These are phyloP conservation scores for Lactuca saligna DNA, from an alignment of 129 eudicot genomes.

Conservation along the genomic window DNA sequence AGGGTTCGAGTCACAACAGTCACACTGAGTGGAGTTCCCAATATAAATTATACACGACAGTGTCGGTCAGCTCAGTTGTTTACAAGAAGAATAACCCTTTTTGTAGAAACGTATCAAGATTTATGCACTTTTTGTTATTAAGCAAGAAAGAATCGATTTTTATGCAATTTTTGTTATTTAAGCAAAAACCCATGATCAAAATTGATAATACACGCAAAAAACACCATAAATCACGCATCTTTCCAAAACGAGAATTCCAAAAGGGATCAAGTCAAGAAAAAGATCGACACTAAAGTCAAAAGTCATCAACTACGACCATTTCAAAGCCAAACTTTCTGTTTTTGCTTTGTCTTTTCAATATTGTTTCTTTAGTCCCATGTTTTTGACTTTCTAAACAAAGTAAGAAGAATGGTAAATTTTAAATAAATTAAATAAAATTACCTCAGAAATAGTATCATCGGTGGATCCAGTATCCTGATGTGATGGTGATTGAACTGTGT, in stretches of 20 bases:
- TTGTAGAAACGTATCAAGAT: background rate
- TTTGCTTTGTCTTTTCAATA: constrained; percentile 8
- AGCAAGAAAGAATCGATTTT: background rate
- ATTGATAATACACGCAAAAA: constrained; percentile 5
- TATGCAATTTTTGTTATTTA: background rate
- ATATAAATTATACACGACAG: too few relatives aligned
- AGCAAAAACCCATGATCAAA: constrained; percentile 15
- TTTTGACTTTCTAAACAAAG: constrained; percentile 27
- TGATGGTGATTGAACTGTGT: constrained; percentile 40
- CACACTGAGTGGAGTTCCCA: background rate
- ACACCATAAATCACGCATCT: constrained; percentile 21
- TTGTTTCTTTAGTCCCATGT: constrained; percentile 22
- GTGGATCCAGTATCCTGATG: constrained; percentile 30
- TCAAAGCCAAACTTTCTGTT: constrained; percentile 24
- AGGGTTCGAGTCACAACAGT: background rate
- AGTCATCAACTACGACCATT: constrained; percentile 36
- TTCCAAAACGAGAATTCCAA: constrained; percentile 11
- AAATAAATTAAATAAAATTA: constrained; percentile 17
- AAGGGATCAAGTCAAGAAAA: constrained; percentile 24
- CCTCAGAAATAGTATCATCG: constrained; percentile 62
- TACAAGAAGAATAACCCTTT: too few relatives aligned
- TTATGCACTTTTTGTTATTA: background rate
- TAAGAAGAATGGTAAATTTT: constrained; percentile 14
- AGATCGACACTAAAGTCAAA: constrained; percentile 22
- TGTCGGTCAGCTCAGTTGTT: too few relatives aligned